A percentile compares a stretch with the other conserved stretches of the same genome.
phyloP scores from a whole-genome alignment of 371 early-diverging fungal genomes.

The Circinella minor region DNA sequence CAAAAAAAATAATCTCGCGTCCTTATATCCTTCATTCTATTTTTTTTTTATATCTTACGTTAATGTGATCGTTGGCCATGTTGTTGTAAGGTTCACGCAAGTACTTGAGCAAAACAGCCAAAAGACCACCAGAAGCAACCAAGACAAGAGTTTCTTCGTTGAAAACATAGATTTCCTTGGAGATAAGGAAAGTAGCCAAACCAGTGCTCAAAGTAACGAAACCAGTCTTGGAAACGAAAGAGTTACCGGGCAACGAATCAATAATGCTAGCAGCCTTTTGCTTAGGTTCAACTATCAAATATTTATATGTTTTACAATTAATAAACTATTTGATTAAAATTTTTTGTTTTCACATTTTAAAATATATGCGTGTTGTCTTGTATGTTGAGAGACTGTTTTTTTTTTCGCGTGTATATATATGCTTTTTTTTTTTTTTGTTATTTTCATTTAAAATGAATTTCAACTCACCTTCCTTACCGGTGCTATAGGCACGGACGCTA shows the following conservation, averaged over 20 bases:
- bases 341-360: neutral
- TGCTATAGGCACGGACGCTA: constrained; percentile 50
- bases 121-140: constrained; percentile 74
- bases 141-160: constrained; percentile 93
- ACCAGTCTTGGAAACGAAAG: constrained; percentile 86
- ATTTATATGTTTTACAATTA: neutral
- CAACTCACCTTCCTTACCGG: constrained; percentile 38
- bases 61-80: constrained; percentile 84
- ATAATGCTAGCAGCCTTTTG: constrained; percentile 90
- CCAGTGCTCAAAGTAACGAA: constrained; percentile 86
- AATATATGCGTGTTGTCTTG: neutral
- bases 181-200: constrained; percentile 86
- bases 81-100: constrained; percentile 85
- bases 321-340: too few species aligned
- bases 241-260: constrained; percentile 90
- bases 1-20: too few species aligned
- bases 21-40: too few species aligned
- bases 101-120: constrained; percentile 73
- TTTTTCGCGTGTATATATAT: too few species aligned
- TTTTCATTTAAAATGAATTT: neutral
- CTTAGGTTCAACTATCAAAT: constrained; percentile 53
- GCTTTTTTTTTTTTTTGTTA: too few species aligned
- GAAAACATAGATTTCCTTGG: constrained; percentile 96
- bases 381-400: too few species aligned
- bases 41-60: constrained; percentile 37